phyloP scores from a whole-genome alignment of 352 stramenopile genomes.

The Blastocystis sp. region DNA sequence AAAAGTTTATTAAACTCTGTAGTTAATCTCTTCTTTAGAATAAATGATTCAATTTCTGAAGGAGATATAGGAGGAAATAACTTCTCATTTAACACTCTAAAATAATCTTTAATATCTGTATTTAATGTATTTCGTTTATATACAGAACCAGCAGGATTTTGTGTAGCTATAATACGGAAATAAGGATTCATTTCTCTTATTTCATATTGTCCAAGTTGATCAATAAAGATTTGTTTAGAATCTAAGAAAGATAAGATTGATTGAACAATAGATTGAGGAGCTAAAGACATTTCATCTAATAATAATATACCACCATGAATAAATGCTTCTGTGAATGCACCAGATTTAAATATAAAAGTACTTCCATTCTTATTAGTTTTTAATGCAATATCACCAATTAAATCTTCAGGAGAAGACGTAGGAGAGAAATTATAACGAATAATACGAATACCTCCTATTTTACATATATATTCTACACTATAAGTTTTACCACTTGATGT shows the following conservation, averaged over 20 bases:
- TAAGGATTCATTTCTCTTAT: conserved; percentile 9
- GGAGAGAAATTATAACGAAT: conserved; percentile 16
- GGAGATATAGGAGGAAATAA: too few species aligned
- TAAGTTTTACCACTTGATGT: conserved; percentile 16
- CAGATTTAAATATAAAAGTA: conserved; percentile 3
- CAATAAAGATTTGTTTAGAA: neutral
- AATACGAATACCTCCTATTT: neutral
- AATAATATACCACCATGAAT: conserved; percentile 7
- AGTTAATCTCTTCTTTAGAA: too few species aligned
- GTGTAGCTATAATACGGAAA: conserved; percentile 27
- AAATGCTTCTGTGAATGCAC: conserved; percentile 25
- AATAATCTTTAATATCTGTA: too few species aligned
- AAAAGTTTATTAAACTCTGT: too few species aligned
- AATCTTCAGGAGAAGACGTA: conserved; percentile 7
- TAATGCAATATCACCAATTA: conserved; percentile 4
- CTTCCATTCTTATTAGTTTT: neutral
- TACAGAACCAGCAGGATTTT: neutral
- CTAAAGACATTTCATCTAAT: conserved; percentile 15
- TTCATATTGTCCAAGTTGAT: too few species aligned
- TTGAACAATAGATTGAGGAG: neutral
- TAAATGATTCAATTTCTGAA: too few species aligned
- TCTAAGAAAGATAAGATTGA: conserved; percentile 5
- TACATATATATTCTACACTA: conserved; percentile 12
- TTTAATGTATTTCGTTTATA: conserved; percentile 1
- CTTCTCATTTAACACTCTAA: too few species aligned